Base-by-base conservation (phyloP, 2,329 filamentous ascomycete genomes). In the Mollisia scopiformis region DNA sequence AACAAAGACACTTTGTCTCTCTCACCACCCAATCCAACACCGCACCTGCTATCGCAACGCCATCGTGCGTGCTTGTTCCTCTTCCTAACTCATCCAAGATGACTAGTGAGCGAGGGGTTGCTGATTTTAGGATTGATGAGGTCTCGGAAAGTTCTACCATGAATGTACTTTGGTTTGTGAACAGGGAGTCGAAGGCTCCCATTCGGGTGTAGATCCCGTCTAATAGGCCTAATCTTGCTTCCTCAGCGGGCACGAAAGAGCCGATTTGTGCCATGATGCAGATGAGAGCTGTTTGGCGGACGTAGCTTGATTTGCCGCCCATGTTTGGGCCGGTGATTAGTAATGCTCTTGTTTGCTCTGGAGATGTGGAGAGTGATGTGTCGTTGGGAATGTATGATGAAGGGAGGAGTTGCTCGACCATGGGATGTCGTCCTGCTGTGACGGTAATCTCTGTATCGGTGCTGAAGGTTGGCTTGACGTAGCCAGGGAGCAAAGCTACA, bases 141-240 rank as follows among this genome's bases (percentile, higher is more conserved):
- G 95, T 98, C 76, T 99, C 95, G 35, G 89, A 92, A 2, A 99
- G 85, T 74, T 99, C 95, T 57, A 99, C 93, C 93, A 98, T 97
- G 78, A 99, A 99, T 13, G 95, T 99, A 25, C 87, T 91, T 77
- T 99, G 95, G 69, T 93, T 93, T 4, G 92, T 90, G 74, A 98
- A 90, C 79, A 99, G 92, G 74, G 97, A 98, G 77, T 99, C 95
- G 69, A 91, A 91, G 2, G 95, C 95, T 56, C 95, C 73, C 95
- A 97, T 97, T 66, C 95, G 91, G 0, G 95, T 97, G 79, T 94
- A 92, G 50, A 99, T 92, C 6, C 92, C 92, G 75, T 99, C 95
- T 35, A 94, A 82, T 63, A 97, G 88, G 10, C 93, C 94, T 0
- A 98, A 83, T 2, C 80, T 77, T 27, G 94, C 87, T 2, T 86